phyloP scores from a whole-genome alignment of 306 rosid genomes.

The Vicia villosa region DNA sequence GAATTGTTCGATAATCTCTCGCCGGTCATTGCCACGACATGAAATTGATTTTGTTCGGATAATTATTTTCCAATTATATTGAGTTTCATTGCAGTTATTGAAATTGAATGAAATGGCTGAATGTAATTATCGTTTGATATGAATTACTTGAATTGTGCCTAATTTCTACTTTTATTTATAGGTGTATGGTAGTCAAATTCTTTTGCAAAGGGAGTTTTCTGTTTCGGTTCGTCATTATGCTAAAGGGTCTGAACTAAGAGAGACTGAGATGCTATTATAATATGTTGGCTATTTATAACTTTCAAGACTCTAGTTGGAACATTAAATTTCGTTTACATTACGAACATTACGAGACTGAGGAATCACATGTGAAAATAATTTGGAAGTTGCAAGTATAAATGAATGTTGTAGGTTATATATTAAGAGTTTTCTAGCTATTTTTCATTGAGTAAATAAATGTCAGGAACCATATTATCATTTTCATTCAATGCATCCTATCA shows the following conservation, averaged over 20 bases:
- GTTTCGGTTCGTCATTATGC: constrained; percentile 81
- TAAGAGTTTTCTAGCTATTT: too few species aligned
- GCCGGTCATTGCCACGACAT: background rate
- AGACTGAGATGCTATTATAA: too few species aligned
- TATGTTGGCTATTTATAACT: too few species aligned
- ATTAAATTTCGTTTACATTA: too few species aligned
- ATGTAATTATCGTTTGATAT: background rate
- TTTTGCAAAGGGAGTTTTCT: constrained; percentile 63
- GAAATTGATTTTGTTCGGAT: background rate
- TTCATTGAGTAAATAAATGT: too few species aligned
- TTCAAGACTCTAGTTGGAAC: too few species aligned
- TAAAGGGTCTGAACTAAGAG: constrained; percentile 48
- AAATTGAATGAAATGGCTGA: background rate
- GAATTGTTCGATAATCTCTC: constrained; percentile 12
- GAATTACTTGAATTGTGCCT: background rate
- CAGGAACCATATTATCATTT: too few species aligned
- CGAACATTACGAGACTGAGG: too few species aligned
- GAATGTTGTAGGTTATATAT: too few species aligned
- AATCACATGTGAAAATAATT: too few species aligned
- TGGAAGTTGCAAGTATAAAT: too few species aligned
- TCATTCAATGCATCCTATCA: constrained; percentile 60
- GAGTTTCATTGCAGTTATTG: background rate
- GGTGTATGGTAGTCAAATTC: constrained; percentile 63
- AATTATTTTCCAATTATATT: background rate
- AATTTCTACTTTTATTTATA: constrained; percentile 33